Evolutionary conservation across 2,329 filamentous ascomycete species (phyloP), one percentile per base, ranked within the genome.

Genomic region (Fusarium sp.): DNA sequence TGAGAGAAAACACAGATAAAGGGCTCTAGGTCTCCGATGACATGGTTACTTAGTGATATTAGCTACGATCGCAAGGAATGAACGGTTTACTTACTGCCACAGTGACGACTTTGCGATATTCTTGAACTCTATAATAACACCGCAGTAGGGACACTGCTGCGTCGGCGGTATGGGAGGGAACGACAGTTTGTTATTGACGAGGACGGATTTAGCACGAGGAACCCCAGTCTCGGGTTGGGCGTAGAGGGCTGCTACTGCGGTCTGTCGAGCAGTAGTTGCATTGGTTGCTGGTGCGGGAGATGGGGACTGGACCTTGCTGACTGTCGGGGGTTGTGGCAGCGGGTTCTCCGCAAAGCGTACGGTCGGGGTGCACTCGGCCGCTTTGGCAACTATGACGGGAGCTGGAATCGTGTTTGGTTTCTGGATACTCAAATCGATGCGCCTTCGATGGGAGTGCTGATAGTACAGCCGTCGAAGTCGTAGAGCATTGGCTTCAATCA

Each of bases 11-110:
- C 8, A 15, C 55, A 58, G 3, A 44, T 15, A 5, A 58, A 58
- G 12, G 55, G 55, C 55, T 58, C 55, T 2, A 58, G 27, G 4
- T 58, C 55, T 13, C 46, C 40, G 4, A 44, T 58, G 9, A 52
- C 46, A 52, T 58, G 55, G 2, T 41, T 52, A 5, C 55, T 58
- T 18, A 4, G 15, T 10, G 3, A 16, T 10, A 16, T 53, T 8
- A 55, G 52, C 16, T 41, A 10, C 15, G 13, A 0, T 32, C 25
- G 1, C 10, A 44, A 3, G 15, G 6, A 34, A 43, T 4, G 12
- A 2, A 10, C 1, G 16, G 27, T 54, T 4, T 34, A 0, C 51
- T 54, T 54, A 45, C 52, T 45, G 52, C 52, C 52, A 55, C 11
- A 45, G 1, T 3, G 12, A 34, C 8, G 40, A 34, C 12, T 18